Evolutionary conservation across 2,329 filamentous ascomycete species (phyloP).

Genomic region (Aspergillus fumigatus): DNA sequence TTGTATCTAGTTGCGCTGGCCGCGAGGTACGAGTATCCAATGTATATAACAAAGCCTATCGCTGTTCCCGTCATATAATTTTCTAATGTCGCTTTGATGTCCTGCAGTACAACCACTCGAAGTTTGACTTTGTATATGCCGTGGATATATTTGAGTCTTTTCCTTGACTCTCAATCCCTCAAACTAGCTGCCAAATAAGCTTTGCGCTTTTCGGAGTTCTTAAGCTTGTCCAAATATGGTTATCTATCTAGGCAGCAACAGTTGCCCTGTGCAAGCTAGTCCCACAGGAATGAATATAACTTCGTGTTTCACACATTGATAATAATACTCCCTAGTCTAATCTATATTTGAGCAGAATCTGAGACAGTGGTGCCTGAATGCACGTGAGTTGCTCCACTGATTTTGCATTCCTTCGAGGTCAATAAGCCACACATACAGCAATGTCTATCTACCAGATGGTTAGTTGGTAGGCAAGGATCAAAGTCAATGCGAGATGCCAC

Average conservation of each 20-base stretch:
- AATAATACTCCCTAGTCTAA: background rate
- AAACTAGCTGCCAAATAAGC: background rate
- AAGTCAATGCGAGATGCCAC: too few species aligned
- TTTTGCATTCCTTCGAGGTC: background rate
- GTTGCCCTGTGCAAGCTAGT: background rate
- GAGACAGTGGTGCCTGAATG: background rate
- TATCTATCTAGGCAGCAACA: background rate
- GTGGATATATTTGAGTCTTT: too few species aligned
- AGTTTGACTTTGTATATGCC: too few species aligned
- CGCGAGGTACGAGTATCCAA: background rate
- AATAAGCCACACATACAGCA: too few species aligned
- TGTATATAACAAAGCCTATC: background rate
- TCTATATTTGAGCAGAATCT: background rate
- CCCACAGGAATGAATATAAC: too few species aligned
- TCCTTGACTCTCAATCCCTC: too few species aligned
- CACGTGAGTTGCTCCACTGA: background rate
- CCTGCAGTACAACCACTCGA: too few species aligned
- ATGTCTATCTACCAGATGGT: too few species aligned
- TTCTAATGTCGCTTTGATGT: background rate
- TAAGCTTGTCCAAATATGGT: background rate
- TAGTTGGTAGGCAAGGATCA: background rate
- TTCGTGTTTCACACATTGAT: background rate
- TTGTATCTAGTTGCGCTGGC: background rate
- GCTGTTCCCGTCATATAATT: background rate
- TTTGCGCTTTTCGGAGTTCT: background rate